phyloP scores from a whole-genome alignment of 345 rosid genomes.

The sweet orange (Citrus sinensis) region DVS_A1.0 CM039168.1:290501-291000 shows the following conservation, averaged over 20 bases:
- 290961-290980: slow-evolving; percentile 87
- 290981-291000: slow-evolving; percentile 90
- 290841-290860: slow-evolving; percentile 6
- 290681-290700: slow-evolving; percentile 60
- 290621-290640: slow-evolving; percentile 6
- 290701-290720: slow-evolving; percentile 87
- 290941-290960: slow-evolving; percentile 74
- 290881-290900: slow-evolving; percentile 25
- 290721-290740: slow-evolving; percentile 60
- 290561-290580: slow-evolving; percentile 1
- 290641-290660: slow-evolving; percentile 24
- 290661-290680: slow-evolving; percentile 91
- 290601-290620: neutral
- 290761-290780: neutral
- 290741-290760: slow-evolving; percentile 10
- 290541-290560: neutral
- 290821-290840: neutral
- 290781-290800: neutral
- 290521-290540: neutral
- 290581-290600: neutral
- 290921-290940: slow-evolving; percentile 66
- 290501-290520: neutral
- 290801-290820: slow-evolving; percentile 2
- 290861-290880: neutral
- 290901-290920: slow-evolving; percentile 74